Evolutionary conservation across 352 stramenopile species (phyloP), one percentile per base, ranked within the genome.

Genomic region (Ophiocytium majus): DNA sequence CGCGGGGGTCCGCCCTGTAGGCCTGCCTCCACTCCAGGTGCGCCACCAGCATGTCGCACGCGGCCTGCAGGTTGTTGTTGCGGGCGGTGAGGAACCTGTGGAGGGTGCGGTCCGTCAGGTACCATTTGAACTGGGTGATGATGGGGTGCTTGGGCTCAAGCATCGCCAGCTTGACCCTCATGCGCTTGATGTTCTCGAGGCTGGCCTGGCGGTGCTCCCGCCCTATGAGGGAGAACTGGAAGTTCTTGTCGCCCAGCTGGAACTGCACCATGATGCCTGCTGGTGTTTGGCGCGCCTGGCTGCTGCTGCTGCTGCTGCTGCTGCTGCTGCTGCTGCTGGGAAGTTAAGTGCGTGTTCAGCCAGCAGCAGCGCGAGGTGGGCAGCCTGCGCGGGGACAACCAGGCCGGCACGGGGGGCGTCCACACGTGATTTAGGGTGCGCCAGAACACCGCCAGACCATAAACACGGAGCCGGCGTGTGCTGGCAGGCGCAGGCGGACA

Each of bases 11-110:
- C 5, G 85, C 64, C 23, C 74, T 34, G 32, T 87, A 84, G 9
- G 79, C 9, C 1, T 76, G 32, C 33, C 83, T 78, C 83, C 83
- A 87, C 50, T 87, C 83, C 76, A 88, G 81, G 81, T 88, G 84
- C 33, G 79, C 19, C 23, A 88, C 49, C 10, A 88, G 80, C 84
- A 88, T 82, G 31, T 86, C 80, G 9, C 82, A 35, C 0, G 84
- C 74, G 31, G 76, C 31, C 28, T 86, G 33, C 32, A 88, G 35
- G 43, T 86, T 88, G 76, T 76, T 82, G 35, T 88, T 86, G 34
- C 84, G 33, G 0, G 80, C 71, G 17, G 84, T 88, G 71, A 88
- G 80, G 32, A 88, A 88, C 5, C 84, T 37, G 75, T 88, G 84
- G 32, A 88, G 36, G 23, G 83, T 82, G 10, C 84, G 19, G 36